Base-by-base conservation (phyloP, 441 rosid genomes). In the Populus tomentosa region DNA sequence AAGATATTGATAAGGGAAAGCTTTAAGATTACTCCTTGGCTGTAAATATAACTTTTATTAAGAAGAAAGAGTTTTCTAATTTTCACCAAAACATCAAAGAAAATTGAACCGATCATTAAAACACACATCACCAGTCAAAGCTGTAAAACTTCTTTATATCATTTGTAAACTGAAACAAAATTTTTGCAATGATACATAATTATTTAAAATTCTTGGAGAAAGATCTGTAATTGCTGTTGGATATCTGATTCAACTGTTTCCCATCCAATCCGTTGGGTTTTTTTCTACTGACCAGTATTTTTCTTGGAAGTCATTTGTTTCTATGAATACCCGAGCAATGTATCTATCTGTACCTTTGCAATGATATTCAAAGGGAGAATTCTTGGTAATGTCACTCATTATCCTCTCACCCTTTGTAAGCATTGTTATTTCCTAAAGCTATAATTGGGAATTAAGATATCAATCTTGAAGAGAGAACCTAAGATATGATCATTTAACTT, bases 111-210 rank as follows among this genome's bases (percentile, higher is more conserved):
- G 4, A 53, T 18, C 42, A 65, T 69, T 33, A 53, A 74, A 79
- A 26, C 77, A 35, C 65, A 56, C 42, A 71, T 36, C 46, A 42
- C 61, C 24, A 67, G 77, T 13, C 56, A 35, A 66, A 69, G 9
- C 14, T 73, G 23, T 18, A 77, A 75, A 56, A 33, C 30, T 38
- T 38, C 30, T 13, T 63, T 72, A 59, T 2, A 67, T 38, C 28
- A 65, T 65, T 77, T 71, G 66, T 9, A 65, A 78, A 69, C 35
- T 30, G 33, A 75, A 72, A 42, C 24, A 20, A 62, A 67, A 70
- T 68, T 18, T 71, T 18, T 50, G 38, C 71, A 75, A 10, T 5
- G 46, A 62, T 42, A 35, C 7, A 63, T 42, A 71, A 38, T 24
- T 18, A 30, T 67, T 20, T 73, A 18, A 59, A 78, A 68, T 13